Base-by-base conservation (phyloP, 371 early-diverging fungal species). In the Mortierella sp. region DNA sequence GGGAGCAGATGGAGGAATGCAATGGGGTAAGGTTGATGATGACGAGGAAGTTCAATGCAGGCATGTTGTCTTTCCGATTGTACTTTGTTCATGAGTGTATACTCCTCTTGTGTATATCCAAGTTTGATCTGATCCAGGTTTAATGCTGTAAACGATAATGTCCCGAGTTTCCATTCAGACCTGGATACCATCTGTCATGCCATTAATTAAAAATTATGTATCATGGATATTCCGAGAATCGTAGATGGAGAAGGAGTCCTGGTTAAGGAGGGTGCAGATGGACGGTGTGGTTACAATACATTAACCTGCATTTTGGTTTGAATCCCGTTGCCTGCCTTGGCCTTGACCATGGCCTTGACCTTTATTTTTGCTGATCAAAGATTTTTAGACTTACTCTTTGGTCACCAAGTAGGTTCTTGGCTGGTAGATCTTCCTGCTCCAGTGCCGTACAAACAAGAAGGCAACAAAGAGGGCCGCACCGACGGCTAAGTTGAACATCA, bases 381-480 rank as follows among this genome's bases (percentile, higher is more conserved):
- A 11, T 35, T 6, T 35, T 6, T 12, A 29, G 11, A 32, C 80
- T 54, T 91, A 93, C 93, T 89, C 90, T 87, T 94, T 90, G 35
- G 80, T 88, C 29, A 94, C 92, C 16, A 94, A 88, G 80, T 94
- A 94, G 12, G 94, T 92, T 68, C 95, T 88, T 11, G 96, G 96
- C 71, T 93, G 91, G 76, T 95, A 96, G 29, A 95, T 91, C 48
- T 91, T 92, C 56, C 90, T 90, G 81, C 87, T 88, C 71, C 90
- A 88, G 32, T 91, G 89, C 18, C 96, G 92, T 55, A 95, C 83
- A 32, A 95, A 74, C 75, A 87, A 83, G 73, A 96, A 96, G 6
- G 89, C 90, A n/a, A 91, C 72, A 79, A 93, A 91, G 79, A 94
- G 84, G 5, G 72, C 92, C 35, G 77, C 77, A 4, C 91, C 93